Evolutionary conservation across 1,284 basidiomycete genomes (phyloP), one percentile per base, ranked within the genome.

Genomic region (Tilletia caries): DNA sequence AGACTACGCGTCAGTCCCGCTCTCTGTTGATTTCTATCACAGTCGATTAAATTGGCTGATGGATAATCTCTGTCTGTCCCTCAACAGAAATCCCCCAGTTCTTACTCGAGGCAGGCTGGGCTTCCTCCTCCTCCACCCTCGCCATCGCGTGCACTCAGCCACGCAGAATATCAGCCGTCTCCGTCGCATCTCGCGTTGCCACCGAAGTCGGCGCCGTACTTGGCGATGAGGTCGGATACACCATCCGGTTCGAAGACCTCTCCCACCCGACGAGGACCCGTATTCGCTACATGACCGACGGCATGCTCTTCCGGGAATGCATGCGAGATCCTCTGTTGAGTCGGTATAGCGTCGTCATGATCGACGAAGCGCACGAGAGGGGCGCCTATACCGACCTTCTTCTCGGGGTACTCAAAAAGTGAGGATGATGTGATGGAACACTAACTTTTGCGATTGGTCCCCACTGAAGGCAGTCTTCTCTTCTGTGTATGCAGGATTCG

Each of bases 81-180:
- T 62, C 66, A 65, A 44, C 79, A 93, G 93, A 98, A 84, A 87
- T 99, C 67, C 95, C 96, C 0, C 95, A 97, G 82, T 97, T 92
- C 84, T 87, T 98, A 3, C 86, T 91, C 73, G 92, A 98, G 85
- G 89, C 91, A 10, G 94, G 84, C 2, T 85, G 84, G 84, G 78
- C 83, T 46, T 66, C 70, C 32, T 68, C 75, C 0, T 33, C 65
- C 2, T 48, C 65, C 12, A 77, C 74, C 13, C 74, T 73, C 58
- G 71, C 72, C 27, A 82, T 85, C 54, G 84, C 76, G 0, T 74
- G 80, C 68, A 84, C 84, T 0, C 84, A 84, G 71, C 83, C 83
- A 4, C 71, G 82, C 27, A 72, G 83, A 25, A 73, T 85, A 8
- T 78, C 83, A 0, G 84, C 84, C 0, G 79, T 81, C 13, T 82